These are phyloP conservation scores for Cadophora luteo-olivacea DNA, from an alignment of 2,329 filamentous ascomycete genomes.

Conservation along the genomic window DNA sequence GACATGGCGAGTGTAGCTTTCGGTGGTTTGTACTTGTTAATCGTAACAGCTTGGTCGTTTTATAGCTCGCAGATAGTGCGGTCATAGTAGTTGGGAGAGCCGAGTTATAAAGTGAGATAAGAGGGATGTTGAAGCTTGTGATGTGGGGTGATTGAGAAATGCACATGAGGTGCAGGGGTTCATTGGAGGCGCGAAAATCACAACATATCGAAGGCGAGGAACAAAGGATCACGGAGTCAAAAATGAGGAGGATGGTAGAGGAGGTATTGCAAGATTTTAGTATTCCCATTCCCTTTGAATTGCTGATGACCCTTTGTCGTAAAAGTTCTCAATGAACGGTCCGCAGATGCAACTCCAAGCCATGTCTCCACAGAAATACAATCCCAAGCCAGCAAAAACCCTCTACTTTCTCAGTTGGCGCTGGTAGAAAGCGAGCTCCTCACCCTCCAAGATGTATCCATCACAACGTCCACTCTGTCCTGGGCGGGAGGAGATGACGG, in stretches of 20 bases:
- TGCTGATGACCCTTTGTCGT: constrained; percentile 37
- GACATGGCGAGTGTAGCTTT: constrained; percentile 12
- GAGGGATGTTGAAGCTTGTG: constrained; percentile 23
- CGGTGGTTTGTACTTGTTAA: neutral
- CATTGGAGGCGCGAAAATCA: neutral
- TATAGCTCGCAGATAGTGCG: neutral
- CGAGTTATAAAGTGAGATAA: constrained; percentile 5
- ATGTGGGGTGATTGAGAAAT: constrained; percentile 32
- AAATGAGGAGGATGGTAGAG: neutral
- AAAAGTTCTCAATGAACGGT: constrained; percentile 35
- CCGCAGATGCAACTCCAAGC: constrained; percentile 43
- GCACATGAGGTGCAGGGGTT: neutral
- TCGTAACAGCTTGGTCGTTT: neutral
- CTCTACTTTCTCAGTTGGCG: constrained; percentile 97
- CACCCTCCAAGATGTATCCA: constrained; percentile 98
- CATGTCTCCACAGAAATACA: constrained; percentile 44
- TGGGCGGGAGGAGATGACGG: constrained; percentile 89
- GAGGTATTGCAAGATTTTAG: constrained; percentile 29
- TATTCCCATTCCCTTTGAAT: constrained; percentile 42
- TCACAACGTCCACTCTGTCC: constrained; percentile 97
- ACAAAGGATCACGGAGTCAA: too few species aligned
- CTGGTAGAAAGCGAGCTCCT: constrained; percentile 99
- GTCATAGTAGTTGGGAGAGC: neutral
- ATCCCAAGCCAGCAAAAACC: constrained; percentile 37
- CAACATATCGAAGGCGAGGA: neutral